Base-by-base conservation (phyloP, 371 early-diverging fungal species). In the Catenaria anguillulae region DNA sequence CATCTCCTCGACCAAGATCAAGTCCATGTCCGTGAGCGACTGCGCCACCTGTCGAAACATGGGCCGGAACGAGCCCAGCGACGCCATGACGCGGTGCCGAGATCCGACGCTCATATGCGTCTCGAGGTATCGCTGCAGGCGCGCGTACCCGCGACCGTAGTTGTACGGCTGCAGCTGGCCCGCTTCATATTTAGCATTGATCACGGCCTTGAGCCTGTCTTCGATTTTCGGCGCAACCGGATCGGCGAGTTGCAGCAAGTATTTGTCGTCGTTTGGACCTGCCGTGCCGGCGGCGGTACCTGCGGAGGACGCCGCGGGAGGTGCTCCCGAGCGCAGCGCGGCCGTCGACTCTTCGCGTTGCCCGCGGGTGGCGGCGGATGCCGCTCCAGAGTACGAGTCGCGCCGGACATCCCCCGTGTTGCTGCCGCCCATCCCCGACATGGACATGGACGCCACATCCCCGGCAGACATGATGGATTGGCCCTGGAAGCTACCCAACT, bases 151-250 rank as follows among this genome's bases (percentile, higher is more conserved):
- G 71, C 81, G 85, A 63, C 88, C 88, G 73, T 92, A 92, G 72
- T 93, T 90, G 79, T 89, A 91, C 0, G 95, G 95, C 66, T 88
- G 90, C 58, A 94, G 70, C 63, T 91, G 79, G 0, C 95, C 95
- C 2, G 92, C 91, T 65, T 92, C 88, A 62, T 86, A 90, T 72
- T 94, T 94, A 43, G 91, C 90, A 63, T 84, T 84, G 69, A 93
- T 87, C 24, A 92, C 85, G 66, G 90, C 86, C 24, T 82, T 87
- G 65, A 92, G 71, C 55, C 89, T 84, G 63, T 88, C 90, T 68
- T 87, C 86, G 23, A 79, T 74, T 35, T 85, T 79, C 26, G 85
- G 87, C 67, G 89, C 92, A 6, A 78, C 76, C 0, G 91, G 92
- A 69, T 93, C 87, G 0, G 92, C 91, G 0, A 90, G 89, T 2